These are phyloP conservation scores for Agrostemma githago DNA, from an alignment of 148 eudicot species.

Conservation along the genomic window DNA sequence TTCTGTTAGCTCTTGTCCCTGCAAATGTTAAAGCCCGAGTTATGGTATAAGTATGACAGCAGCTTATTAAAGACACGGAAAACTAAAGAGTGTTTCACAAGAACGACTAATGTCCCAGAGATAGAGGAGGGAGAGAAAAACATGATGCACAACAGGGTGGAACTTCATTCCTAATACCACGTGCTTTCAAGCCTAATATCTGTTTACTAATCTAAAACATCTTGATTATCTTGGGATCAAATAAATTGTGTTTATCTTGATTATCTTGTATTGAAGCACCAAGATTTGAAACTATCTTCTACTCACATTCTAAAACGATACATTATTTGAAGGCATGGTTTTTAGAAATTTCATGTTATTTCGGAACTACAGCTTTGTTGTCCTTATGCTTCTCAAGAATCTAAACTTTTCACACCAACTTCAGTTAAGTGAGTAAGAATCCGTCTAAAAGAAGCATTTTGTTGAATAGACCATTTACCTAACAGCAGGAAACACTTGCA, in stretches of 20 bases:
- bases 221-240: background rate
- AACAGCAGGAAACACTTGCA: background rate
- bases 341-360: background rate
- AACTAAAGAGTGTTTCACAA: background rate
- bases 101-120: background rate
- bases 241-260: background rate
- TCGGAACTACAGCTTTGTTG: background rate
- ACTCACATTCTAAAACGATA: no score
- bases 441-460: background rate
- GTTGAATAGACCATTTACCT: background rate
- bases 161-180: no score
- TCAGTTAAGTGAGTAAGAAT: background rate
- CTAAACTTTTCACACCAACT: background rate
- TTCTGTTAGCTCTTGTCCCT: slow-evolving; percentile 23
- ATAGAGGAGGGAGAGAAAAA: background rate
- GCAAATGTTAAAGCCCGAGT: slow-evolving; percentile 2
- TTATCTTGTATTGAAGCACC: background rate
- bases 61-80: background rate
- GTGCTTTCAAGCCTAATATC: background rate
- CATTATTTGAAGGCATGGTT: no score
- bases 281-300: no score
- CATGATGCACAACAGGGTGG: background rate
- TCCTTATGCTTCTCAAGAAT: background rate
- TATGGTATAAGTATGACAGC: background rate
- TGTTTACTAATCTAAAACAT: background rate